phyloP scores from a whole-genome alignment of 1,284 basidiomycete species.

The Polyporus tsugae region DNA sequence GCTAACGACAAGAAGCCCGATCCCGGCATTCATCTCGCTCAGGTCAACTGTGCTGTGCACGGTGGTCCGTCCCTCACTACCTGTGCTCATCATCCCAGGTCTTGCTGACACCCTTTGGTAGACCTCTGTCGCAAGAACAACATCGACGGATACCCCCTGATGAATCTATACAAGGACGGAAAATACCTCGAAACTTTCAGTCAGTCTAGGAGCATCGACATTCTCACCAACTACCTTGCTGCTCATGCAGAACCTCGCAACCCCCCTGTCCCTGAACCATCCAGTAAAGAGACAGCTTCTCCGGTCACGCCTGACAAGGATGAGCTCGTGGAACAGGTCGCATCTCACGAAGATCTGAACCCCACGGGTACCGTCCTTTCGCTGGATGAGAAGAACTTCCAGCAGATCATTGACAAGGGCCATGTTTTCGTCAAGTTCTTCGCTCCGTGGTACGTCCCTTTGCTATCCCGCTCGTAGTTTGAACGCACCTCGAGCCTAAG shows the following conservation, averaged over 20 bases:
- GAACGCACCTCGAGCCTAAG: neutral
- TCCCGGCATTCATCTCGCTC: constrained; percentile 78
- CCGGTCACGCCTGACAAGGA: constrained; percentile 10
- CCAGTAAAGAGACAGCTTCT: constrained; percentile 6
- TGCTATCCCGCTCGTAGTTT: no score
- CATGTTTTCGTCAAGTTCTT: constrained; percentile 90
- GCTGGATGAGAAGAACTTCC: constrained; percentile 63
- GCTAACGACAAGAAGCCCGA: constrained; percentile 62
- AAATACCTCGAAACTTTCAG: constrained; percentile 65
- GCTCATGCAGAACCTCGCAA: constrained; percentile 45
- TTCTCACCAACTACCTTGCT: constrained; percentile 60
- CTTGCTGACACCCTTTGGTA: constrained; percentile 41
- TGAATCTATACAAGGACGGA: constrained; percentile 81
- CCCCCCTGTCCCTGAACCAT: constrained; percentile 28
- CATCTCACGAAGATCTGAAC: constrained; percentile 52
- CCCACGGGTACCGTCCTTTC: constrained; percentile 67
- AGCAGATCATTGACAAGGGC: constrained; percentile 58
- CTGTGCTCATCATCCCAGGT: neutral
- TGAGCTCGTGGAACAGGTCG: constrained; percentile 17
- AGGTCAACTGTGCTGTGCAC: constrained; percentile 86
- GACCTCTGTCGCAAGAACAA: constrained; percentile 81
- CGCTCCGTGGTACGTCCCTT: constrained; percentile 77
- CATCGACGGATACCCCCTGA: constrained; percentile 81
- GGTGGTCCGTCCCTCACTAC: constrained; percentile 68
- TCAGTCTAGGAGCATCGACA: constrained; percentile 57